Evolutionary conservation across 1,284 basidiomycete genomes (phyloP).

Genomic region (Amylostereum areolatum): DNA sequence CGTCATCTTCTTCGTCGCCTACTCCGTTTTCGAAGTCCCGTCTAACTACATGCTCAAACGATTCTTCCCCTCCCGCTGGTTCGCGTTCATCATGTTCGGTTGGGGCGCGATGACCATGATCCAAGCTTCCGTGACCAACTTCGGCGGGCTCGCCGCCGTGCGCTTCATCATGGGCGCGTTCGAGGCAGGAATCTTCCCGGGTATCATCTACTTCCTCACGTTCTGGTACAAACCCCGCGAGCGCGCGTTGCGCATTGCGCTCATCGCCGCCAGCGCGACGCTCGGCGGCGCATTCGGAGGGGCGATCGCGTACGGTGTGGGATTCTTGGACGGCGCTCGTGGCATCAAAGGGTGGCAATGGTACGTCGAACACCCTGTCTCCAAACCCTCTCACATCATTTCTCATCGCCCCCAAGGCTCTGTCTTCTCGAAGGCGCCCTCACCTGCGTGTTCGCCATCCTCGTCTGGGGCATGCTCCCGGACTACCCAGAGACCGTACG

Average conservation of each 20-base stretch:
- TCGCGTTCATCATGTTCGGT: constrained; percentile 31
- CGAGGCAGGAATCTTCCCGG: constrained; percentile 25
- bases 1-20: constrained; percentile 33
- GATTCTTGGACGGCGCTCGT: constrained; percentile 23
- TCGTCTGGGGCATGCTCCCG: constrained; percentile 35
- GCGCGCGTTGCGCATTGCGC: constrained; percentile 29
- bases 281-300: constrained; percentile 40
- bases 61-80: constrained; percentile 29
- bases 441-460: constrained; percentile 31
- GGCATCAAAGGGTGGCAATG: constrained; percentile 31
- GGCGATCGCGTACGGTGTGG: constrained; percentile 31
- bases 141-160: constrained; percentile 24
- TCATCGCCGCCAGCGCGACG: constrained; percentile 33
- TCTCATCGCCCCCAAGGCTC: constrained; percentile 8
- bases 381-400: too few species aligned
- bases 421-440: constrained; percentile 45
- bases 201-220: constrained; percentile 27
- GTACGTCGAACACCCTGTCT: not conserved
- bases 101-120: constrained; percentile 36
- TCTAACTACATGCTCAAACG: constrained; percentile 39
- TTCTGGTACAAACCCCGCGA: constrained; percentile 35
- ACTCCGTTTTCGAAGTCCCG: constrained; percentile 30
- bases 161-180: constrained; percentile 23
- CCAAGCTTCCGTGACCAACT: constrained; percentile 25
- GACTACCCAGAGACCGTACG: constrained; percentile 38